Base-by-base conservation (phyloP, 768 basidiomycete genomes). In the Ramaria sp. region DNA sequence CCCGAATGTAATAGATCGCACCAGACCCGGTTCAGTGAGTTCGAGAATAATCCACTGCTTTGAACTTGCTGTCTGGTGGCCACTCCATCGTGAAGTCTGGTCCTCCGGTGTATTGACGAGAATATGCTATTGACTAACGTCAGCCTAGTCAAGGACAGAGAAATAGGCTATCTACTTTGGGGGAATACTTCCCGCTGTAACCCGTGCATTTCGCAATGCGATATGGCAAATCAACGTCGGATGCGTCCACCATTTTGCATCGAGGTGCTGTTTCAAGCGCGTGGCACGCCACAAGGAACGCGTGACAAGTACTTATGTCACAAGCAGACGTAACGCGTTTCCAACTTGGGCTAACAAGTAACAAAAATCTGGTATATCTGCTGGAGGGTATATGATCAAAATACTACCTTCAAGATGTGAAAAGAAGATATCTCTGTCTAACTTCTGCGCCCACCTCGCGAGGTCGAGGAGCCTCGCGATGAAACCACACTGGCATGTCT, bases 51-150 rank as follows among this genome's bases (percentile, higher is more conserved):
- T 77, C 86, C 86, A 91, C 64, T 88, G 85, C 57, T 78, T 79
- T 46, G 73, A 68, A 61, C 73, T 78, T 4, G 75, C 67, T 5
- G 76, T 74, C 43, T 83, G 80, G 49, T 78, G 73, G 3, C 83
- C 83, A 51, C 85, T 89, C 88, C 87, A 90, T 71, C 88, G 71
- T 65, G 85, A 88, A 3, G 74, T 71, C 57, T 79, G 80, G 63
- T 88, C 84, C 51, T 68, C 67, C 0, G 85, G 85, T 19, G 72
- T 74, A 67, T 88, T 81, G 19, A 79, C 70, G 24, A 84, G 68
- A 54, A 90, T 85, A 60, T 88, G 84, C 59, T 86, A 47, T 12
- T 22, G 33, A 10, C 20, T 15, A 22, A 19, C 24, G 51, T 47
- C 30, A 51, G 42, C 22, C 34, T 22, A 46, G 37, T 45, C 39